Base-by-base conservation (phyloP, 805 yeast species). In the Saccharomyces cerevisiae region DNA sequence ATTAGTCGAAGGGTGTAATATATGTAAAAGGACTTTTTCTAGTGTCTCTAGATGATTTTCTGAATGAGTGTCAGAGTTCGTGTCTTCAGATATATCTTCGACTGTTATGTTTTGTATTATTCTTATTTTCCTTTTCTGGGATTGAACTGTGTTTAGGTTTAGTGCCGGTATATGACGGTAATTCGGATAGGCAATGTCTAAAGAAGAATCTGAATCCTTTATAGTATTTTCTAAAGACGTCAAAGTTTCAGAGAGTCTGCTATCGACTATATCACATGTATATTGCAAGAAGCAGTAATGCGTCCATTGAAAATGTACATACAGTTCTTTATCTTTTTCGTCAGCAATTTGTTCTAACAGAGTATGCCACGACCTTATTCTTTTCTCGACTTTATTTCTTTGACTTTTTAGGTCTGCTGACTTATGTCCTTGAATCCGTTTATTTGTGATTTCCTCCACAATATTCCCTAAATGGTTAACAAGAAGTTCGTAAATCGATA, bases 71-170 rank as follows among this genome's bases (percentile, higher is more conserved):
- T 56, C 55, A 1, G 57, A 58, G 17, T 61, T 57, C 3, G 53
- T 53, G 22, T 61, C 77, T 61, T 87, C 87, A 11, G 83, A 77
- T 0, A 85, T 73, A 47, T 65, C 64, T 4, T 61, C 57, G 36
- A 63, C 47, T 2, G 69, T 62, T n/a, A 69, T 59, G 28, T 59
- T 64, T 52, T 64, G 57, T 17, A 89, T 79, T 0, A 92, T 87
- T 28, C 82, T 80, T 13, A 87, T 74, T 51, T 89, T 87, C 1
- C 91, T 84, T 21, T 83, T 71, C 60, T 89, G 91, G 4, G 81
- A 74, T 36, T 75, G 76, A 8, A 88, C 75, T 4, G 79, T 73
- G 0, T 74, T 70, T 1, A 67, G 51, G 46, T 77, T 82, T 2
- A 91, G 68, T 0, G 75, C 71, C 1, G 89, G 84, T 14, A 91